Base-by-base conservation (phyloP, 495 filamentous ascomycete genomes). In the Podospora tetraspora region DNA sequence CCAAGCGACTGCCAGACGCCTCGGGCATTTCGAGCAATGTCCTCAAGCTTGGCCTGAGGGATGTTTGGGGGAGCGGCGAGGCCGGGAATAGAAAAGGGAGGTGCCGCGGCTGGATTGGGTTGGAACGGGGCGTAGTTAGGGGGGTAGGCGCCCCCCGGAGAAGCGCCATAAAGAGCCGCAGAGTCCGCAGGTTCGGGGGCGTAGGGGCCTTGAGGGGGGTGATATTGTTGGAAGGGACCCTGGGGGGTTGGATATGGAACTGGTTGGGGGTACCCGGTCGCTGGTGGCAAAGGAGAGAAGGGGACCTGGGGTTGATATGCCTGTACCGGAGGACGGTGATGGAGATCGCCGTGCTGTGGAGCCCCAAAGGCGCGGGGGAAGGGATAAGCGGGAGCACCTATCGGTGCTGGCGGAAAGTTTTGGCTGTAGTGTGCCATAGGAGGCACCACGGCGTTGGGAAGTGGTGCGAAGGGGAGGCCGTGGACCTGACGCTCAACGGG, bases 1-100 rank as follows among this genome's bases (percentile, higher is more conserved):
- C 81, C 83, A 29, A 88, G 84, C 12, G 78, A 74, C 61, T 84
- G 82, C 88, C 90, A 93, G 25, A 90, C 71, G 32, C 88, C 86
- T 27, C 84, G 83, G 24, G 88, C 84, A 66, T 80, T 84, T 24
- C 79, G 77, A 7, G 87, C 85, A 60, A 92, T 72, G 32, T 84
- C 81, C 63, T 88, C 85, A n/a, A 89, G 80, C 73, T 87, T 83
- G 57, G 77, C 71, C 64, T 84, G 81, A 69, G 87, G 83, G 29
- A 71, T 72, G 32, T 80, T 74, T 19, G 71, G 68, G 58, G 79
- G 70, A 13, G 76, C 57, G 10, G 64, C 66, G n/a, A 70, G 64
- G 16, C 66, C 59, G 3, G 68, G 68, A 11, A 63, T 29, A 60
- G 66, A 68, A 27, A 72, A 72, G 61, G 69, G 70, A 13, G n/a